phyloP scores from a whole-genome alignment of 257 asterid species.

The Solanum bukasovii region DNA sequence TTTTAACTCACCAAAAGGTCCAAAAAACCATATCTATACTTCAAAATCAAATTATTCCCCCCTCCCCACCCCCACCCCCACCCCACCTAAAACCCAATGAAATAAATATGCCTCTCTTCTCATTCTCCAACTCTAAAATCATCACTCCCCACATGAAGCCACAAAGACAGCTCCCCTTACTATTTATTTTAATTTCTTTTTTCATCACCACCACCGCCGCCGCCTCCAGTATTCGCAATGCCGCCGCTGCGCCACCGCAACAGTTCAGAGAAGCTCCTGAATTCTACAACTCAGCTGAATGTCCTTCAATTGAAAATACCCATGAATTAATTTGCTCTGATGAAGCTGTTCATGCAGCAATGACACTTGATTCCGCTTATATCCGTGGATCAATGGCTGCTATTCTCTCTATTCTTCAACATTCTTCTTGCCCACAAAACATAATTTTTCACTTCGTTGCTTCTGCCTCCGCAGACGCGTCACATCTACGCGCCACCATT shows the following conservation, averaged over 20 bases:
- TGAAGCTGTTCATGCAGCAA: conserved; percentile 65
- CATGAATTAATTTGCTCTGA: conserved; percentile 25
- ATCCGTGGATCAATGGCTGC: conserved; percentile 95
- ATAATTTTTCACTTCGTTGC: conserved; percentile 63
- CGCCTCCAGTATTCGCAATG: background rate
- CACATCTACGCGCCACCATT: conserved; percentile 39
- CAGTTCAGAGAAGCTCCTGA: conserved; percentile 80
- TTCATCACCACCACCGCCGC: background rate
- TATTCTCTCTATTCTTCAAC: conserved; percentile 68
- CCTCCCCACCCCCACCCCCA: background rate
- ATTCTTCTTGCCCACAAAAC: conserved; percentile 79
- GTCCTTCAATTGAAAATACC: conserved; percentile 29
- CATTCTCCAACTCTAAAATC: background rate
- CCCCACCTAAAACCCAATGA: background rate
- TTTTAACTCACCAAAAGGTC: background rate
- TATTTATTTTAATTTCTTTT: background rate
- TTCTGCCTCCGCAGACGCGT: conserved; percentile 43
- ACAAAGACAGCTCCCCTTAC: background rate
- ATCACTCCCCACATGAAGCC: conserved; percentile 4
- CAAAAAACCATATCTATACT: conserved; percentile 6
- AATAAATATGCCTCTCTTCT: background rate
- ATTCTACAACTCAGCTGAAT: conserved; percentile 60
- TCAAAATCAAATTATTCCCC: conserved; percentile 24
- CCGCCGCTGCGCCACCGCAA: conserved; percentile 2
- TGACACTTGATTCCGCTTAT: conserved; percentile 79